Evolutionary conservation across 164 flowering plant species (phyloP), one percentile per base, ranked within the genome.

Genomic region (Magnolia officinalis): DNA sequence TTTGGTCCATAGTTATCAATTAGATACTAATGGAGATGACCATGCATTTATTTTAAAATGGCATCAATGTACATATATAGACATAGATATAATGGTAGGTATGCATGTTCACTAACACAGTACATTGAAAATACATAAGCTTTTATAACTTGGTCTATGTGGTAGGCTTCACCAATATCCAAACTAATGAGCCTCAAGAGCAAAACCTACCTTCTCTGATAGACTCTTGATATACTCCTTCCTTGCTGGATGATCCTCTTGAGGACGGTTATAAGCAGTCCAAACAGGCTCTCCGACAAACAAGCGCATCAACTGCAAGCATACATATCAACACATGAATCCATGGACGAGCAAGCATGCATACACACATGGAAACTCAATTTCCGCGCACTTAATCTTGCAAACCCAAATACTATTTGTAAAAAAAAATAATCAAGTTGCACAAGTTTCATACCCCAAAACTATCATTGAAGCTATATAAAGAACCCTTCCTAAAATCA

Each of bases 271-370:
- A 74, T 80, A 87, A 3, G 92, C 77, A 19, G 93, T 89, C 99
- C 98, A 93, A 2, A 93, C 95, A 0, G 99, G 99, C 75, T 93
- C 96, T 66, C 98, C 99, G 61, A 90, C 82, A 72, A 93, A 96
- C 85, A 96, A 79, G 82, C 98, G 84, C 97, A 96, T 93, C 88
- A 92, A 78, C 99, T 96, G 84, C 85, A 50, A 24, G 18, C 52
- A 73, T 6, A 70, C 55, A 45, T 24, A 31, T 51, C 37, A 51
- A 51, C 63, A 51, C 2, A 52, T 66, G 29, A 66, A n/a, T 76
- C 61, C 61, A 55, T 16, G 45, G 45, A 7, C 11, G 24, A 31
- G 24, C 6, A 20, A 58, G 61, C 74, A 24, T 18, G 18, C 45
- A 37, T 37, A 5, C 45, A 2, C 45, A 37, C 45, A 37, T 5